Percentiles rank a stretch among this genome's conserved stretches.
Evolutionary conservation across 169 alveolate genomes (phyloP).

Genomic region (Plasmodium reichenowi): DNA sequence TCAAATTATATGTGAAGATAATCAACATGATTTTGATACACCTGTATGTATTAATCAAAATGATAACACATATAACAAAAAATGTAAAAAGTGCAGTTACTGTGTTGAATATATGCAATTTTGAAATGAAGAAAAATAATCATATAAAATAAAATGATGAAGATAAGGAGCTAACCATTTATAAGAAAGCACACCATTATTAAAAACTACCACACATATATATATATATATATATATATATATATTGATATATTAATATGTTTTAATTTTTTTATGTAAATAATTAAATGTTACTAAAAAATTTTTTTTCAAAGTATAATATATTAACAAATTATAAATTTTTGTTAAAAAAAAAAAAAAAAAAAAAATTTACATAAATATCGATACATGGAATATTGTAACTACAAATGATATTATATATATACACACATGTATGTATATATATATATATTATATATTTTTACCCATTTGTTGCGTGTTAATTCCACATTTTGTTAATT

Average conservation of each 20-base stretch:
- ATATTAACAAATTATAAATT: neutral
- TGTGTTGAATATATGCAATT: conserved; percentile 51
- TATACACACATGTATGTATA: neutral
- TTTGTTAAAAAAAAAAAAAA: too few species aligned
- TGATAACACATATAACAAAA: conserved; percentile 27
- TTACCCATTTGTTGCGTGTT: neutral
- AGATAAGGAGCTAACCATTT: neutral
- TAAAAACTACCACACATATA: neutral
- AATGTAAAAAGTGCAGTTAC: conserved; percentile 38
- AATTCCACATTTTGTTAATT: too few species aligned
- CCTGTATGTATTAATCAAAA: conserved; percentile 39
- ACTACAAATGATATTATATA: neutral
- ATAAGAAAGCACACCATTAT: neutral
- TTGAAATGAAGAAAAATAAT: neutral
- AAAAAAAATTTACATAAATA: neutral
- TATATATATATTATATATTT: neutral
- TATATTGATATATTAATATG: neutral
- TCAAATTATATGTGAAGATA: conserved; percentile 67
- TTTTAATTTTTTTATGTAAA: neutral
- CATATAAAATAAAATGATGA: neutral
- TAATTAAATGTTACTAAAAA: neutral
- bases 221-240: conserved; percentile 2
- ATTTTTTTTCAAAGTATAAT: neutral
- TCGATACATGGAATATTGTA: neutral
- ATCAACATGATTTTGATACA: conserved; percentile 36